Conservation (phyloP, 306 rosid genomes). For the Ziziphus jujuba region DNA sequence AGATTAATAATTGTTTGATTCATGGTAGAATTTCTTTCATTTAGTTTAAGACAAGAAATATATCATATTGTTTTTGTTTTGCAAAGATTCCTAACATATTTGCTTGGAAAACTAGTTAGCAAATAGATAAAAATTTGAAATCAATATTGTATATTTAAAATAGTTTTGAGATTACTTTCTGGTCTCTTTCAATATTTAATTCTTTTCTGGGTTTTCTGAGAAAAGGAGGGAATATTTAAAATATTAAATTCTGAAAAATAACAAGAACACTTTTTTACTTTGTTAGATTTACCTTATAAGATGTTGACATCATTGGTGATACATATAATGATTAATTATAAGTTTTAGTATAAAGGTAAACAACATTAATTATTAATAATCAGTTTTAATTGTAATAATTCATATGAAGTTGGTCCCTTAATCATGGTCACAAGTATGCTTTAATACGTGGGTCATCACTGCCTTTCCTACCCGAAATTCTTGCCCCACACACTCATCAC, state of each 20-base stretch:
- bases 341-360: background rate
- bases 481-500: conserved; percentile 25
- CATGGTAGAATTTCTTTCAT: too few species aligned
- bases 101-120: background rate
- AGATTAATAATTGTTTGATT: too few species aligned
- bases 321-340: background rate
- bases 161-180: too few species aligned
- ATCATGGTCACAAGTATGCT: conserved; percentile 33
- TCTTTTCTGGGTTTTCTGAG: too few species aligned
- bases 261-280: too few species aligned
- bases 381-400: conserved; percentile 3
- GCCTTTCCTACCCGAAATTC: conserved; percentile 17
- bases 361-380: background rate
- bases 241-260: too few species aligned
- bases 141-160: background rate
- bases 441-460: conserved; percentile 25
- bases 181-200: too few species aligned
- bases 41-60: too few species aligned
- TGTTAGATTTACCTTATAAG: background rate
- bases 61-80: too few species aligned
- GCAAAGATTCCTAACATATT: background rate
- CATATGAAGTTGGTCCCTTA: conserved; percentile 11
- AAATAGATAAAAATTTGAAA: background rate
- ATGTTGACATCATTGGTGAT: conserved; percentile 9
- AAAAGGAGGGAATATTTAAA: too few species aligned